A percentile compares a stretch with the other conserved stretches of the same genome.
Evolutionary conservation across 2,329 filamentous ascomycete genomes (phyloP).

Genomic region (Cadophora sp.): DNA sequence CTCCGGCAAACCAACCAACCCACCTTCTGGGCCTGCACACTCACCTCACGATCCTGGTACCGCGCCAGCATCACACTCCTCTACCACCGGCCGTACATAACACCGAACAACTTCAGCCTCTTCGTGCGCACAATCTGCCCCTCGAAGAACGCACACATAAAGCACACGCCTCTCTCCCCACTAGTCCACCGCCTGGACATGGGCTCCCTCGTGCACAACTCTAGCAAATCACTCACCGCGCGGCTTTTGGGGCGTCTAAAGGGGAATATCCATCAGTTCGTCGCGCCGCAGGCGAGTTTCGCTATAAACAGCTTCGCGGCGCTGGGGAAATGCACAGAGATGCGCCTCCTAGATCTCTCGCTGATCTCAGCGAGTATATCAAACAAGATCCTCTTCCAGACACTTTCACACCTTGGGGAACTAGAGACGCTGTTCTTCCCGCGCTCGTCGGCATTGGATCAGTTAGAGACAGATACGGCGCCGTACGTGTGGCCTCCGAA

Average conservation of each 20-base stretch:
- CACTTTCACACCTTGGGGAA: constrained; percentile 39
- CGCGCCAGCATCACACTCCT: constrained; percentile 37
- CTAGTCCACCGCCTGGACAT: constrained; percentile 45
- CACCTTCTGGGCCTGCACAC: constrained; percentile 41
- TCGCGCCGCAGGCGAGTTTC: constrained; percentile 46
- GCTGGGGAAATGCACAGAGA: constrained; percentile 43
- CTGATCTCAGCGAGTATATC: constrained; percentile 45
- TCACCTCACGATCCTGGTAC: constrained; percentile 45
- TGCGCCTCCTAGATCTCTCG: constrained; percentile 44
- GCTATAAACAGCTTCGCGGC: constrained; percentile 46
- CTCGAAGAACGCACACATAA: constrained; percentile 47
- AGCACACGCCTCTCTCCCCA: constrained; percentile 39
- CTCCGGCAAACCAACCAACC: constrained; percentile 31
- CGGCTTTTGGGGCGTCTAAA: constrained; percentile 45
- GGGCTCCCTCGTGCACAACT: constrained; percentile 44
- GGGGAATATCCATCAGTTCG: constrained; percentile 44
- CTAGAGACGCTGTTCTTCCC: constrained; percentile 45
- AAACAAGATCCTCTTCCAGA: constrained; percentile 43
- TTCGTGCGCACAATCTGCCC: constrained; percentile 46
- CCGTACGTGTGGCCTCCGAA: constrained; percentile 44
- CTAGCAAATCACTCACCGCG: constrained; percentile 43
- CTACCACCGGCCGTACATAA: constrained; percentile 42
- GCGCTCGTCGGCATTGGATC: constrained; percentile 39
- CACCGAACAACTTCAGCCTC: constrained; percentile 41
- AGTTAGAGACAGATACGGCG: constrained; percentile 17